Conservation (phyloP, 352 stramenopile genomes). For the Phytophthora cactorum region DNA sequence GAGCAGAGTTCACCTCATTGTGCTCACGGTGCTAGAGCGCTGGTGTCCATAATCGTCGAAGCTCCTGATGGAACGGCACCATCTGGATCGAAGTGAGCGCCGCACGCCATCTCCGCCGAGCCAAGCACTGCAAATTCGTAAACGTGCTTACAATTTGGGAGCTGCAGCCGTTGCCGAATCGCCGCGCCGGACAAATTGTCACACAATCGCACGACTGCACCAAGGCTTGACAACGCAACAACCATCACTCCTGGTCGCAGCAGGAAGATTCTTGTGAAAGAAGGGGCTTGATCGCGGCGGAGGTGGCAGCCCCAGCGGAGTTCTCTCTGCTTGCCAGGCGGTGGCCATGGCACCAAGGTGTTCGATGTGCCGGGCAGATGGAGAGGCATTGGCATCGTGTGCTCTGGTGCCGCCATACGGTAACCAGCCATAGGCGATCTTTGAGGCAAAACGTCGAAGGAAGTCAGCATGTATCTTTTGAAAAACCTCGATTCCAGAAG, state of each 20-base stretch:
- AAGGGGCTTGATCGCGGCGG: background rate
- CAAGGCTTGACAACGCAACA: conserved; percentile 43
- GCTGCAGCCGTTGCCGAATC: conserved; percentile 23
- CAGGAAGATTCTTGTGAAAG: conserved; percentile 41
- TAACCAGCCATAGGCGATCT: conserved; percentile 10
- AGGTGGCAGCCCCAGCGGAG: background rate
- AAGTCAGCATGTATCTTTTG: conserved; percentile 29
- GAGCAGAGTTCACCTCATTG: background rate
- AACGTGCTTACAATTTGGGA: background rate
- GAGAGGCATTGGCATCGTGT: conserved; percentile 2
- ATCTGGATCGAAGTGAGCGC: conserved; percentile 30
- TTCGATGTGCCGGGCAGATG: conserved; percentile 7
- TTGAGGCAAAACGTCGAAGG: conserved; percentile 15
- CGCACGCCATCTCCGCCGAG: conserved; percentile 11
- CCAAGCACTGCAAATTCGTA: background rate
- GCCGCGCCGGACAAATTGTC: conserved; percentile 11
- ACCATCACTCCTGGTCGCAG: conserved; percentile 43
- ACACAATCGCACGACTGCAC: conserved; percentile 41
- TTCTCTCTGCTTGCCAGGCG: conserved; percentile 8
- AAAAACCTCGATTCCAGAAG: conserved; percentile 29
- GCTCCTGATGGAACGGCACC: conserved; percentile 14
- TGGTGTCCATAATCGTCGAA: conserved; percentile 5
- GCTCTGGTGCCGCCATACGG: background rate
- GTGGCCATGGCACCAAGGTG: background rate
- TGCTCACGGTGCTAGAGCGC: background rate